Evolutionary conservation across 306 rosid species (phyloP).

Genomic region (Pterocarpus macrocarpus): DNA sequence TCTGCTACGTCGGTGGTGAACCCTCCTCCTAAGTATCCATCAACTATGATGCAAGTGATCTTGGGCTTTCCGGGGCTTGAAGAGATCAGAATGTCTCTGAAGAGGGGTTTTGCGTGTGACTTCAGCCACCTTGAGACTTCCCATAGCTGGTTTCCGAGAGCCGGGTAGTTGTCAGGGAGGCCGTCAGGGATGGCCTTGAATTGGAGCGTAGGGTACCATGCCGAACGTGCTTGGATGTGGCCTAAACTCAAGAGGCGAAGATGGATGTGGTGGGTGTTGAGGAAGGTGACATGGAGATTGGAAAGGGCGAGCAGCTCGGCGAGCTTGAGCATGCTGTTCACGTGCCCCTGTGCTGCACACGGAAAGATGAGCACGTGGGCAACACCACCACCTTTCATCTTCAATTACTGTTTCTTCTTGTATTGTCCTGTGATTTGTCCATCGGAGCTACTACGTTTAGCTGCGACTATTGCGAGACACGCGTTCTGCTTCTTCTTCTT

Average conservation of each 20-base stretch:
- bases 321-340: constrained; percentile 59
- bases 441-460: no score
- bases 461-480: no score
- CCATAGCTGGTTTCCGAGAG: not conserved
- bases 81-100: constrained; percentile 41
- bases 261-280: constrained; percentile 53
- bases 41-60: constrained; percentile 53
- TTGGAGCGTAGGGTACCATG: constrained; percentile 47
- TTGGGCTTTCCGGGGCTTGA: not conserved
- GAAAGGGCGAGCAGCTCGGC: constrained; percentile 57
- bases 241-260: constrained; percentile 38
- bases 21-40: constrained; percentile 45
- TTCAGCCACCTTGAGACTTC: not conserved
- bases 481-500: no score
- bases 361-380: constrained; percentile 50
- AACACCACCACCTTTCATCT: no score
- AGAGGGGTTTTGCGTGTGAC: constrained; percentile 40
- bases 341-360: constrained; percentile 52
- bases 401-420: no score
- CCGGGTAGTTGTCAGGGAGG: constrained; percentile 20
- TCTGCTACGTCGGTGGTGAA: constrained; percentile 47
- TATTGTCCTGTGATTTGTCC: no score
- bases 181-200: constrained; percentile 57
- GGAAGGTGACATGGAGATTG: constrained; percentile 53
- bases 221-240: constrained; percentile 36